These are phyloP conservation scores for Excoecaria cochinchinensis DNA, from an alignment of 345 rosid species.

Conservation along the genomic window DNA sequence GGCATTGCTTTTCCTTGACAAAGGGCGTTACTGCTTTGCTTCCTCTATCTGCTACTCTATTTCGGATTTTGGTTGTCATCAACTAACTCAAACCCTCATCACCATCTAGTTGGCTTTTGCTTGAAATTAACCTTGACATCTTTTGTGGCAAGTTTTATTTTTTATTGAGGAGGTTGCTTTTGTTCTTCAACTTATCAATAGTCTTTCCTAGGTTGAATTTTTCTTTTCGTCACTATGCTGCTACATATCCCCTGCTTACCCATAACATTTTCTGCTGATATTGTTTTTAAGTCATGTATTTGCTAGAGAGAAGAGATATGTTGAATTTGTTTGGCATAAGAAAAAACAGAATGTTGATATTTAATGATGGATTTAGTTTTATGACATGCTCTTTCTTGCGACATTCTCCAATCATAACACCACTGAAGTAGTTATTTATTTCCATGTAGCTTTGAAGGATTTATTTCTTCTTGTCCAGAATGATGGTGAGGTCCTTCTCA, in stretches of 20 bases:
- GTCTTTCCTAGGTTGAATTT: neutral
- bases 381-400: neutral
- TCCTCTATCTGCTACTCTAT: neutral
- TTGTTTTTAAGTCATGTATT: neutral
- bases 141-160: neutral
- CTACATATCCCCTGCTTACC: too few species aligned
- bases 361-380: neutral
- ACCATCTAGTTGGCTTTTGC: neutral
- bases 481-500: slow-evolving; percentile 29
- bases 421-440: neutral
- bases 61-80: neutral
- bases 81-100: too few species aligned
- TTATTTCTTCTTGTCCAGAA: slow-evolving; percentile 35
- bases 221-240: neutral
- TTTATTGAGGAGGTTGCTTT: neutral
- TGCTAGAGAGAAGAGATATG: neutral
- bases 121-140: neutral
- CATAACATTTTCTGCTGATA: neutral
- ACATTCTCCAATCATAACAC: neutral
- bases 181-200: neutral
- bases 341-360: neutral
- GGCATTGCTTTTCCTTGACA: too few species aligned
- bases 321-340: neutral
- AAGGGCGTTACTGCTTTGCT: too few species aligned
- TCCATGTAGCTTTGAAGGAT: slow-evolving; percentile 29